Conservation (phyloP, 1,284 basidiomycete genomes). For the Pseudozyma flocculosa region DNA sequence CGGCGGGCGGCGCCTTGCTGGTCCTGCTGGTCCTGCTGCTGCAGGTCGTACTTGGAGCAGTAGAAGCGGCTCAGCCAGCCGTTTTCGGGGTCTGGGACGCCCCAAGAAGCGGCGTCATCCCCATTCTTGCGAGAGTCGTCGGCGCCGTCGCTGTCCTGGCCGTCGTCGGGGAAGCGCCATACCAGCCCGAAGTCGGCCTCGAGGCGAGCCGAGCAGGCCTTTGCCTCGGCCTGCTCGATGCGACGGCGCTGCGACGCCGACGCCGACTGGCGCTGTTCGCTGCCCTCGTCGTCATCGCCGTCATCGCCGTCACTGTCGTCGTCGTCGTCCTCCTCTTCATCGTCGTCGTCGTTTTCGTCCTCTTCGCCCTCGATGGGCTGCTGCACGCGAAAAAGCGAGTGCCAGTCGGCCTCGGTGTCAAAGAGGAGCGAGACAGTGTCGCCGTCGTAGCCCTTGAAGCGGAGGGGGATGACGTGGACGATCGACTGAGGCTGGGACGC, state of each 20-base stretch:
- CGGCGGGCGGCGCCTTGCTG: too few species aligned
- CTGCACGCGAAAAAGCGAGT: slow-evolving; percentile 42
- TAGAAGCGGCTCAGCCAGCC: slow-evolving; percentile 53
- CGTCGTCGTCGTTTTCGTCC: slow-evolving; percentile 1
- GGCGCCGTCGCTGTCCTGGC: slow-evolving; percentile 27
- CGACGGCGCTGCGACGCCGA: slow-evolving; percentile 15
- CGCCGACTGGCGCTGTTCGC: slow-evolving; percentile 11
- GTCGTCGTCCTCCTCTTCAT: slow-evolving; percentile 9
- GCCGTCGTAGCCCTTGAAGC: slow-evolving; percentile 35
- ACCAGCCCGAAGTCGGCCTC: slow-evolving; percentile 46
- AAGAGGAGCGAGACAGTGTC: slow-evolving; percentile 37
- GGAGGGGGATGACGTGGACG: slow-evolving; percentile 42
- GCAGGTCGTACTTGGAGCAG: slow-evolving; percentile 35
- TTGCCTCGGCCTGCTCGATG: slow-evolving; percentile 14
- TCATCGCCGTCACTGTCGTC: slow-evolving; percentile 2
- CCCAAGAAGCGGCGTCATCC: slow-evolving; percentile 35
- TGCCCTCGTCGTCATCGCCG: slow-evolving; percentile 5
- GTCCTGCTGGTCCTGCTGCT: too few species aligned
- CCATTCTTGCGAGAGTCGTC: slow-evolving; percentile 1
- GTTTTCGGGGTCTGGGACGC: slow-evolving; percentile 44
- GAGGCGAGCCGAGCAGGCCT: slow-evolving; percentile 32
- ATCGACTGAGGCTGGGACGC: slow-evolving; percentile 16
- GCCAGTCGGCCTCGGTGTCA: slow-evolving; percentile 41
- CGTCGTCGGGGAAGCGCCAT: slow-evolving; percentile 51
- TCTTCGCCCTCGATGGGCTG: slow-evolving; percentile 16